Evolutionary conservation across 352 stramenopile species (phyloP), one percentile per base, ranked within the genome.

Genomic region (Pythium plurisporium): DNA sequence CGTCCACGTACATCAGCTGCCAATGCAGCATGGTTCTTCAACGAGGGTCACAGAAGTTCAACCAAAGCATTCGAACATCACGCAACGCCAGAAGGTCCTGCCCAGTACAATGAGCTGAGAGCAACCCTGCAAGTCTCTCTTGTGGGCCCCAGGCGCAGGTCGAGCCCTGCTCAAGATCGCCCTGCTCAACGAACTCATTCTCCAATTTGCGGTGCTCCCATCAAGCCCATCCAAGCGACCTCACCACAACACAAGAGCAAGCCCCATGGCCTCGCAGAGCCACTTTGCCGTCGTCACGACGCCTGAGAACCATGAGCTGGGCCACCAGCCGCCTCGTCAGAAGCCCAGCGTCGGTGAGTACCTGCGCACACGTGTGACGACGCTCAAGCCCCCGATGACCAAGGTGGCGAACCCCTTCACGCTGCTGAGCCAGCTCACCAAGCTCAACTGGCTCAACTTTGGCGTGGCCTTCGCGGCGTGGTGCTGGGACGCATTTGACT

Each of bases 401-500:
- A 23, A 44, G 33, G 22, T 55, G 9, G 27, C 19, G 14, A 55
- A 55, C 48, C 48, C 48, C 14, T 46, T 55, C 48, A 45, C 9
- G 20, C 23, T 55, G 33, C 25, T 55, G 31, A 37, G 31, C 31
- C 31, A 37, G 31, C 8, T 19, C 36, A 42, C 36, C 5, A 73
- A 59, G 48, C 66, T 77, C 63, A 73, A 77, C 40, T 63, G 59
- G 15, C 36, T 37, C 31, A 14, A 37, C 31, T 37, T 46, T 12
- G 25, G 22, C 34, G 48, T 45, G 31, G 48, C 48, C 5, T 80
- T 80, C 46, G 19, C 59, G 14, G 66, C 69, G 11, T 80, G 72
- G 69, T 66, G 53, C n/a, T 80, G 69, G 72, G 72, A 80, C 48
- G 72, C 65, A 5, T 80, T 80, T 36, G 72, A 80, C 57, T 80